These are phyloP conservation scores for Sporothrix protearum DNA, from an alignment of 2,329 filamentous ascomycete species.

Conservation along the genomic window DNA sequence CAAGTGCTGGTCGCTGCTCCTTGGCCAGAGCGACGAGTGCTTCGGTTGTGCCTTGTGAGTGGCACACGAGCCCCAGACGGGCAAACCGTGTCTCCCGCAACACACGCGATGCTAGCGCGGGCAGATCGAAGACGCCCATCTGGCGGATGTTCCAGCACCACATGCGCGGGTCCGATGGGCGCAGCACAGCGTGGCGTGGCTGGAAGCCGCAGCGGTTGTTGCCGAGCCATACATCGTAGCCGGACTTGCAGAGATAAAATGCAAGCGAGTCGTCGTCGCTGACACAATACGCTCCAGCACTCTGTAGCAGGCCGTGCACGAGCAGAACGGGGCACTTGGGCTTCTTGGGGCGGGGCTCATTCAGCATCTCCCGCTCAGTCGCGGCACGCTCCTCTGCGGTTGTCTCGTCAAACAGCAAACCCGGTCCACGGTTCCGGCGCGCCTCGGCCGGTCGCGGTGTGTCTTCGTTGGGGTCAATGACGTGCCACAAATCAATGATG, in stretches of 20 bases:
- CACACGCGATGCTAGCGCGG: slow-evolving; percentile 75
- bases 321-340: slow-evolving; percentile 78
- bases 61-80: slow-evolving; percentile 77
- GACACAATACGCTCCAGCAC: slow-evolving; percentile 80
- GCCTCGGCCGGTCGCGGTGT: slow-evolving; percentile 48
- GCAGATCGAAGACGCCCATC: slow-evolving; percentile 85
- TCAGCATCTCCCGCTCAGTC: slow-evolving; percentile 22
- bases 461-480: slow-evolving; percentile 79
- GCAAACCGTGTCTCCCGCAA: slow-evolving; percentile 77
- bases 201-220: slow-evolving; percentile 87
- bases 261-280: slow-evolving; percentile 88
- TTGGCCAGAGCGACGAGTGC: slow-evolving; percentile 84
- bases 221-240: slow-evolving; percentile 93
- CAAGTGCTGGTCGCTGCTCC: slow-evolving; percentile 81
- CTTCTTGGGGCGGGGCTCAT: background rate
- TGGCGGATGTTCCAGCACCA: slow-evolving; percentile 96
- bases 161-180: slow-evolving; percentile 78
- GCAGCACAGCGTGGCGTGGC: slow-evolving; percentile 69
- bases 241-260: slow-evolving; percentile 87
- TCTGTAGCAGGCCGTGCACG: slow-evolving; percentile 85
- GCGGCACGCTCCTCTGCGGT: slow-evolving; percentile 24
- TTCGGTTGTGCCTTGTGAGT: slow-evolving; percentile 89
- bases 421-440: slow-evolving; percentile 54
- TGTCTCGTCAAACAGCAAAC: slow-evolving; percentile 54
- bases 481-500: slow-evolving; percentile 81